Evolutionary conservation across 371 early-diverging fungal genomes (phyloP).

Genomic region (Blastocladiella emersonii): DNA sequence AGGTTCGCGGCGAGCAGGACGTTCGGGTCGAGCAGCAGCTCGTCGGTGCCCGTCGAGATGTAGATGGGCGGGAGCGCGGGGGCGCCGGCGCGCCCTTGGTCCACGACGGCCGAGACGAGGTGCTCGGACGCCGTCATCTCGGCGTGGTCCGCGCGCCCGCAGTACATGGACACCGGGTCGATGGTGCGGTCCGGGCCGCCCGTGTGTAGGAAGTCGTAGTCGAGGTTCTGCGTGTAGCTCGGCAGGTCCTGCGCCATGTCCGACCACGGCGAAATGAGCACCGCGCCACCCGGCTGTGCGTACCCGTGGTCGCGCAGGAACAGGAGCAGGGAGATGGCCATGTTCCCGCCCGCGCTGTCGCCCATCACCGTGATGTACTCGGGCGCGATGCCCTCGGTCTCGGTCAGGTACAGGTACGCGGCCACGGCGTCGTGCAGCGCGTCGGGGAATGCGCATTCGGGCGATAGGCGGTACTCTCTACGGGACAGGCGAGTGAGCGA

Average conservation of each 20-base stretch:
- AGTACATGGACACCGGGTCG: neutral
- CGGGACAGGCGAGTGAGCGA: too few relatives aligned
- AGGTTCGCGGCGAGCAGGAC: neutral
- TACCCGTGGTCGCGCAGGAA: slow-evolving; percentile 15
- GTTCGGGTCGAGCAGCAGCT: neutral
- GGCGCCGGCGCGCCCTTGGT: too few relatives aligned
- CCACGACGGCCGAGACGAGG: neutral
- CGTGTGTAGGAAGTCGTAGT: neutral
- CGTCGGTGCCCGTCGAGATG: neutral
- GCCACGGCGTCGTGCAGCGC: slow-evolving; percentile 64
- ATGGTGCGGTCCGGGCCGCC: neutral
- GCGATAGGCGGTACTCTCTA: slow-evolving; percentile 65
- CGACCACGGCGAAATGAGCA: slow-evolving; percentile 43
- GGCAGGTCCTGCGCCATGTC: slow-evolving; percentile 9
- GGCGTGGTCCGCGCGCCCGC: neutral
- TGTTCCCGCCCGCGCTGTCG: slow-evolving; percentile 49
- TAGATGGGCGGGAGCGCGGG: neutral
- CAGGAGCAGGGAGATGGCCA: slow-evolving; percentile 15
- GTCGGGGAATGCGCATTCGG: slow-evolving; percentile 67
- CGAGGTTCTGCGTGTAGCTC: neutral
- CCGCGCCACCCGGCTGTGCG: slow-evolving; percentile 28
- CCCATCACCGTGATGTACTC: slow-evolving; percentile 32
- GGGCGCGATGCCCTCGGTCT: slow-evolving; percentile 15
- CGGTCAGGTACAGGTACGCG: slow-evolving; percentile 45
- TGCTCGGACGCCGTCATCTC: neutral